Base-by-base conservation (phyloP, 2,329 filamentous ascomycete species). In the Fusarium goolgardi region DNA sequence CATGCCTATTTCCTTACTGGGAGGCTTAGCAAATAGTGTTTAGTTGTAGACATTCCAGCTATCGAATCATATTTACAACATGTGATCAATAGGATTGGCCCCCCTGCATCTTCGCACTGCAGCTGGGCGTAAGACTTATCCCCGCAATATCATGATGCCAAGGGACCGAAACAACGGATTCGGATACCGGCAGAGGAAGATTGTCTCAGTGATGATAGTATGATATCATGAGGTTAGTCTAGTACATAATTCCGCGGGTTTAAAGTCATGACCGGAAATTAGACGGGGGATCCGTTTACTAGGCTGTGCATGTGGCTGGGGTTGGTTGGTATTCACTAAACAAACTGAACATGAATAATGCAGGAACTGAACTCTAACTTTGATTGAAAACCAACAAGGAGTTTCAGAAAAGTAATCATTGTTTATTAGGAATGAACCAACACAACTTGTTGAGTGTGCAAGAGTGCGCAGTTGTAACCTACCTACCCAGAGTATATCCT, bases 161-260 rank as follows among this genome's bases (percentile, higher is more conserved):
- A 52, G 46, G 21, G 15, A 34, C 45, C 45, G 58, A 66, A 18
- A 62, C 35, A 7, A 29, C 43, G 15, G 12, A 62, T 66, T 65
- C 65, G 65, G 65, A 55, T 66, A 52, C 44, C 56, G 65, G 65
- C 65, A 69, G 56, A 27, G 21, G 5, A 25, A n/a, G 23, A 8
- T 41, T 40, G 21, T 40, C 23, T 25, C 7, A 16, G 16, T 62
- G 40, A 41, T n/a, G n/a, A n/a, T n/a, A n/a, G n/a, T 45, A 40
- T 63, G 51, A 63, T 59, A 49, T 52, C 40, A 45, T 50, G 32
- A 27, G 27, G 10, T 13, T n/a, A 31, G n/a, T n/a, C 29, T 31
- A 16, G 10, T 23, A n/a, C n/a, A n/a, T n/a, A 32, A 32, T 57
- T 67, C 47, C 54, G 52, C 37, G n/a, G 25, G 27, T 31, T 49